Percentiles rank a stretch among this genome's conserved stretches.
Conservation (phyloP, 2,329 filamentous ascomycete species). For the Aspergillus jensenii region DNA sequence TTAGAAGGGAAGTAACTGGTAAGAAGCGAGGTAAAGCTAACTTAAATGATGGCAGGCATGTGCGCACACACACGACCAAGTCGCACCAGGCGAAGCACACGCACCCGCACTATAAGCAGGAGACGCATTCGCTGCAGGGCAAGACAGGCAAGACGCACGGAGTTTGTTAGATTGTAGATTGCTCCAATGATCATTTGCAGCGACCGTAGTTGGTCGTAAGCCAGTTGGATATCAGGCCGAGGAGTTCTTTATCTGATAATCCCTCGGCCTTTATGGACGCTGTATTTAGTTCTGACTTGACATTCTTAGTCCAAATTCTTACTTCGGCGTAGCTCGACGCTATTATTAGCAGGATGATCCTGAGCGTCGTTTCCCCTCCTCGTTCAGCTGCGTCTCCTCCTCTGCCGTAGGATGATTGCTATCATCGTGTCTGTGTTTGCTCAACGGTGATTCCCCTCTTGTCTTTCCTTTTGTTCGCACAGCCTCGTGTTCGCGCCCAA, state of each 20-base stretch:
- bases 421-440: not conserved
- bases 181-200: not conserved
- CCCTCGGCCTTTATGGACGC: no score
- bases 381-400: not conserved
- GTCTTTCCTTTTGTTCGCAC: not conserved
- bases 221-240: not conserved
- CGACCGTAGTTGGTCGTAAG: not conserved
- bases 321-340: not conserved
- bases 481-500: conserved; percentile 14
- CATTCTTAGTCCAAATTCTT: not conserved
- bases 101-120: conserved; percentile 60
- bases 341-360: conserved; percentile 6
- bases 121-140: conserved; percentile 84
- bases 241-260: not conserved
- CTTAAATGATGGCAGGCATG: conserved; percentile 37
- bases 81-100: conserved; percentile 55
- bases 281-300: no score
- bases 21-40: not conserved
- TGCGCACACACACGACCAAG: conserved; percentile 57
- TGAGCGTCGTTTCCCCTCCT: not conserved
- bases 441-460: not conserved
- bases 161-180: conserved; percentile 68
- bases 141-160: conserved; percentile 89
- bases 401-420: not conserved
- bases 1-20: no score